phyloP scores from a whole-genome alignment of 2,329 filamentous ascomycete genomes.

The Neonectria punicea region DNA sequence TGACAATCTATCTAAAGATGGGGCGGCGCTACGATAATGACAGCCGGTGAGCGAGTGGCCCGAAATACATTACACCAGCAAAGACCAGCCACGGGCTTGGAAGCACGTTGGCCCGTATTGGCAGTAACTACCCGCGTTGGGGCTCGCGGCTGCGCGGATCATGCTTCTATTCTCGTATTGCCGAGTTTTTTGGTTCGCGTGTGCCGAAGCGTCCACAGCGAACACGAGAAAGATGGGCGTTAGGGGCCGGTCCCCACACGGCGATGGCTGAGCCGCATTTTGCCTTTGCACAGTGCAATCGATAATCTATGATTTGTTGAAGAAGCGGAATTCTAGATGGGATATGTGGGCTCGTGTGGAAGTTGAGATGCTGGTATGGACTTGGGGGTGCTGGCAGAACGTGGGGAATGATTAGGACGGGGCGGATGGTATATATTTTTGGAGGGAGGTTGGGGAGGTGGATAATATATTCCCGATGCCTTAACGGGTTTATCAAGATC shows the following conservation, averaged over 20 bases:
- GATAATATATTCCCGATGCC: neutral
- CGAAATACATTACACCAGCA: neutral
- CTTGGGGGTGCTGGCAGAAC: neutral
- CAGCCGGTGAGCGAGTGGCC: neutral
- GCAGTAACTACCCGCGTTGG: neutral
- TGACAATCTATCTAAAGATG: neutral
- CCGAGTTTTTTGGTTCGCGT: conserved; percentile 1
- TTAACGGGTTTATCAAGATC: too few species aligned
- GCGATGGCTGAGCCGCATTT: conserved; percentile 13
- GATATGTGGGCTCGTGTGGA: neutral
- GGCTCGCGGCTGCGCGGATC: neutral
- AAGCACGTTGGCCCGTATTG: neutral
- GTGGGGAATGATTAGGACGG: neutral
- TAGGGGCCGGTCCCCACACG: conserved; percentile 13
- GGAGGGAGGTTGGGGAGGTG: neutral
- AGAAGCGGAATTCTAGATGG: neutral
- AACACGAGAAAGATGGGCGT: conserved; percentile 19
- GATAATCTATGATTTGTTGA: neutral
- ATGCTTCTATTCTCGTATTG: neutral
- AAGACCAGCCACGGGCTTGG: neutral
- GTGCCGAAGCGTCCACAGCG: neutral
- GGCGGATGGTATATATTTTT: neutral
- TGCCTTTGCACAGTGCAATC: neutral
- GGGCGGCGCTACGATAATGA: neutral
- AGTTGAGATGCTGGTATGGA: neutral